Conservation (phyloP, 2,329 filamentous ascomycete genomes). For the Apiospora koreana region DNA sequence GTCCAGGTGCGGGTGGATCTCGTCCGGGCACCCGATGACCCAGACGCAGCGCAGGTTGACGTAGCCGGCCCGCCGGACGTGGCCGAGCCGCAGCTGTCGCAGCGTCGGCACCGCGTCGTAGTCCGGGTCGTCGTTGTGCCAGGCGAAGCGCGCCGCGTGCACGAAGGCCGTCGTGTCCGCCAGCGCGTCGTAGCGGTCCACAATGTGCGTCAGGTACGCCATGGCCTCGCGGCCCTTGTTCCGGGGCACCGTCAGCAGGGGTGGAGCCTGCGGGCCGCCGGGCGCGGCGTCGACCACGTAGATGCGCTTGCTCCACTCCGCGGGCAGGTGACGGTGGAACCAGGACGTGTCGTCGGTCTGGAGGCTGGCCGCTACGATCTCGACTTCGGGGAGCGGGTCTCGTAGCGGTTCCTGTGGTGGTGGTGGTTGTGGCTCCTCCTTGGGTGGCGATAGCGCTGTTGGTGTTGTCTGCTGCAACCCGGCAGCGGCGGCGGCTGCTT, state of each 20-base stretch:
- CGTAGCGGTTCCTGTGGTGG: background rate
- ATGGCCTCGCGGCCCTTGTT: slow-evolving; percentile 59
- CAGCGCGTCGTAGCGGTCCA: slow-evolving; percentile 61
- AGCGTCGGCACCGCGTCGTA: slow-evolving; percentile 51
- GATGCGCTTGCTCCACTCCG: slow-evolving; percentile 52
- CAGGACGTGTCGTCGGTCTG: slow-evolving; percentile 37
- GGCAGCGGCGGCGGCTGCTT: background rate
- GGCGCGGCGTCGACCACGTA: slow-evolving; percentile 50
- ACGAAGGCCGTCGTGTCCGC: slow-evolving; percentile 61
- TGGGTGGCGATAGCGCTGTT: background rate
- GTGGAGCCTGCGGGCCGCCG: too few relatives aligned
- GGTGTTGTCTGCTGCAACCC: background rate
- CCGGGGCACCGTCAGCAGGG: slow-evolving; percentile 23
- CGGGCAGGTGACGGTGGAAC: slow-evolving; percentile 34
- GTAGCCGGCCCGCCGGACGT: slow-evolving; percentile 55
- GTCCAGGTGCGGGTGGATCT: slow-evolving; percentile 23
- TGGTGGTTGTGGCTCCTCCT: background rate
- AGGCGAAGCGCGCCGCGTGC: slow-evolving; percentile 54
- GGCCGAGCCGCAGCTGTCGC: slow-evolving; percentile 49
- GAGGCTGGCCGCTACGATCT: slow-evolving; percentile 35
- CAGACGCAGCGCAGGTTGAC: slow-evolving; percentile 58
- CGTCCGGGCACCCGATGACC: slow-evolving; percentile 23
- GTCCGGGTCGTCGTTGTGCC: slow-evolving; percentile 53
- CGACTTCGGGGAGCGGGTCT: slow-evolving; percentile 17
- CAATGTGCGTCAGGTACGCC: slow-evolving; percentile 62